Evolutionary conservation across 345 rosid species (phyloP).

Genomic region (Lumnitzera littorea): DNA sequence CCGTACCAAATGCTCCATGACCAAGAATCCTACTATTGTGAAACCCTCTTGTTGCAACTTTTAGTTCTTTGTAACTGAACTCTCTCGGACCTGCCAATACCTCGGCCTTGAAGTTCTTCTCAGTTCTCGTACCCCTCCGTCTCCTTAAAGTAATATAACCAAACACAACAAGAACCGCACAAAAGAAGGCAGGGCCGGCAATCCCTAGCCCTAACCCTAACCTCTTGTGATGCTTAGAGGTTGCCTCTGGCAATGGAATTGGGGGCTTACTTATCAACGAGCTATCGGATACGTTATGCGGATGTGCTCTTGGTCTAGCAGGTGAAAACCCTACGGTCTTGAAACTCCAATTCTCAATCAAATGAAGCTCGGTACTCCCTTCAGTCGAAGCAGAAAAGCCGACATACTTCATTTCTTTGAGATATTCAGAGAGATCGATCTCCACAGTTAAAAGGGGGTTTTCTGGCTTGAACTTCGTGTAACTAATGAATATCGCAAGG

Average conservation of each 20-base stretch:
- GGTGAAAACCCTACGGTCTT: slow-evolving; percentile 57
- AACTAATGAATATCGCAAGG: slow-evolving; percentile 62
- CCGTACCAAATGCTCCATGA: slow-evolving; percentile 79
- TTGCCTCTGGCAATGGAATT: slow-evolving; percentile 28
- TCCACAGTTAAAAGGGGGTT: slow-evolving; percentile 45
- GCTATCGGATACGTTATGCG: slow-evolving; percentile 74
- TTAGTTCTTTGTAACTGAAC: slow-evolving; percentile 69
- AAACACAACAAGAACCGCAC: slow-evolving; percentile 44
- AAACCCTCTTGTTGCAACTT: slow-evolving; percentile 71
- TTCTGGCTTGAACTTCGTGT: slow-evolving; percentile 47
- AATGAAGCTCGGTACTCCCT: slow-evolving; percentile 89
- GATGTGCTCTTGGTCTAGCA: slow-evolving; percentile 37
- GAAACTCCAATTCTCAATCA: slow-evolving; percentile 73
- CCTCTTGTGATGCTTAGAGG: slow-evolving; percentile 25
- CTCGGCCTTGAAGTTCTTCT: slow-evolving; percentile 57
- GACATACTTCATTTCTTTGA: slow-evolving; percentile 49
- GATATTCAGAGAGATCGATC: slow-evolving; percentile 56
- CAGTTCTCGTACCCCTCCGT: slow-evolving; percentile 40
- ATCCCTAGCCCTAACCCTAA: slow-evolving; percentile 74
- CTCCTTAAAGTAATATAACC: slow-evolving; percentile 59
- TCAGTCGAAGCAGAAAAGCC: slow-evolving; percentile 96
- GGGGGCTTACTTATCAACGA: slow-evolving; percentile 33
- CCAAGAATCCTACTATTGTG: slow-evolving; percentile 82
- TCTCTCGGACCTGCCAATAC: slow-evolving; percentile 62
- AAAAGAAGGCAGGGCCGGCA: slow-evolving; percentile 72